Base-by-base conservation (phyloP, 306 rosid species). In the Aeschynomene evenia region DNA sequence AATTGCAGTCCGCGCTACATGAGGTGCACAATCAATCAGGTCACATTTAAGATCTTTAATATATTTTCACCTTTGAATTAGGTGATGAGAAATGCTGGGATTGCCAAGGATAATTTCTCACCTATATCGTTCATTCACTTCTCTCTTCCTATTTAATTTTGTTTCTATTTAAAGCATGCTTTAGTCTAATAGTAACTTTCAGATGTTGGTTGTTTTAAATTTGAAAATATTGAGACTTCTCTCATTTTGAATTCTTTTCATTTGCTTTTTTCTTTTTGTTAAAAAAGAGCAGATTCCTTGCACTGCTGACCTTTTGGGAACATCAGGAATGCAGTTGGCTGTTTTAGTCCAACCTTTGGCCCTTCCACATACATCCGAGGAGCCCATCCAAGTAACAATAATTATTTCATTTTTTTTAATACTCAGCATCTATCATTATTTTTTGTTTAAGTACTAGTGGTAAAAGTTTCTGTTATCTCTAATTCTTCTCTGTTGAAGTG, bases 21-120 rank as follows among this genome's bases (percentile, higher is more conserved):
- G 97, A 91, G 92, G 85, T 94, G 97, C 91, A 91, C 99, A 49
- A 83, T 91, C 74, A 86, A 89, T 87, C 97, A 94, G 99, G 99
- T 94, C 61, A 78, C 20, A 40, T 71, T 77, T 60, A 39, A 58
- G 54, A 37, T 66, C 55, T 64, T 33, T 31, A 16, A 58, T 45
- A 70, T 51, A 52, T 49, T 77, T 77, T 62, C 48, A 77, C 31
- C 53, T 50, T 62, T 55, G 49, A 46, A 62, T 55, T 31, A 52
- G 14, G 18, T 54, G 12, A 26, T 62, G 60, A 43, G 69, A 61
- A 72, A 54, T 46, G 70, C 50, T 42, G 19, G 31, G 24, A 52
- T 77, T 64, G 54, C 62, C 22, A 34, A 23, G 46, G 34, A 45
- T 23, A 16, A 24, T 21, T n/a, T 68, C 50, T 56, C 3, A 14